Evolutionary conservation across 2,329 filamentous ascomycete genomes (phyloP), one percentile per base, ranked within the genome.

Genomic region (Cordyceps fumosorosea): DNA sequence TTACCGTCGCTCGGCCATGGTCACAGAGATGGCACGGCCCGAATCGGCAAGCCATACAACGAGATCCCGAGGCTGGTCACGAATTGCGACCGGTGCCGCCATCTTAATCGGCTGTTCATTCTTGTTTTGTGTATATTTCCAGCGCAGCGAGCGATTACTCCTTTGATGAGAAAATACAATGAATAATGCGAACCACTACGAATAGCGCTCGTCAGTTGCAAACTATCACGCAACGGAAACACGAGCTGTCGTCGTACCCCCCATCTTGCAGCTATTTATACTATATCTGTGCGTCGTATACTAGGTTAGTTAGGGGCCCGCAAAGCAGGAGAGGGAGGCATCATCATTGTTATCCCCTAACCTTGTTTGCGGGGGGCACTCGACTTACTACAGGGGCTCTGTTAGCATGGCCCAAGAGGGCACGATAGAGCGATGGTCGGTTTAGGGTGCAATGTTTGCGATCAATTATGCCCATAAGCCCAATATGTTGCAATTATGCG

Each of bases 21-120:
- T 63, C 40, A n/a, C 65, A 64, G 57, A 66, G 63, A 29, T 65
- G 65, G 65, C 64, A 65, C 5, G 60, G 10, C 22, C 42, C 52
- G 34, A 11, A 20, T 16, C 52, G 32, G 40, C 52, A 48, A 37
- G 14, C 42, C 6, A 18, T 18, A n/a, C 52, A 44, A 8, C 18
- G 53, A 20, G 48, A 62, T 48, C 10, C 24, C 26, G 60, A 62
- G 24, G 14, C 47, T 16, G 60, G 26, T 3, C 47, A 62, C 48
- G 54, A 57, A 54, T 48, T 53, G 18, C 42, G 29, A n/a, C n/a
- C 47, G 2, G 5, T 54, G 26, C 53, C 34, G n/a, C 34, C 47
- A 4, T 42, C 24, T 42, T 48, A 62, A 22, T 12, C 29, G 26
- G 42, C 16, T 26, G 5, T 32, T 6, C 10, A 7, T 12, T 20